phyloP scores from a whole-genome alignment of 2,329 filamentous ascomycete genomes.

The Akanthomyces uredinophilus region DNA sequence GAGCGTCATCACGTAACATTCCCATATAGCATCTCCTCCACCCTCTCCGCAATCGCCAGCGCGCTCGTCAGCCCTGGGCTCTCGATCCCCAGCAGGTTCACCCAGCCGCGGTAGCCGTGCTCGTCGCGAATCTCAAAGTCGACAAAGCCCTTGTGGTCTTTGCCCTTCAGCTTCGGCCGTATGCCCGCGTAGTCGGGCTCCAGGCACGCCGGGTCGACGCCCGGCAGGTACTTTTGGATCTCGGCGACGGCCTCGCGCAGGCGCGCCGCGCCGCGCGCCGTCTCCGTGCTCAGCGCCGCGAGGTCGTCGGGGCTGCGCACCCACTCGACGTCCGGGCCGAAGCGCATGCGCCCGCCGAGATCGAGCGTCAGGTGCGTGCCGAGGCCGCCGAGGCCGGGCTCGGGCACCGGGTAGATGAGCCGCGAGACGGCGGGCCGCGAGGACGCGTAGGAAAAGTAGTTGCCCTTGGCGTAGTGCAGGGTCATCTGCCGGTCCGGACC shows the following conservation, averaged over 20 bases:
- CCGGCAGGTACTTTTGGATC: constrained; percentile 75
- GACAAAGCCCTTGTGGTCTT: constrained; percentile 62
- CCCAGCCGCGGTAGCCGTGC: constrained; percentile 72
- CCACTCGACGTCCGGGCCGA: constrained; percentile 96
- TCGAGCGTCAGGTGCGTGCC: constrained; percentile 94
- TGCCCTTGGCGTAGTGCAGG: constrained; percentile 86
- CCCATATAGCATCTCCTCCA: constrained; percentile 48
- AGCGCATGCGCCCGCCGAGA: constrained; percentile 75
- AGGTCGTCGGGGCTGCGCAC: constrained; percentile 66
- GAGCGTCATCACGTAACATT: background rate
- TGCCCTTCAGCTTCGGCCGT: constrained; percentile 69
- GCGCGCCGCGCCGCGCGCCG: constrained; percentile 45
- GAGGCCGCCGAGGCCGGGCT: constrained; percentile 75
- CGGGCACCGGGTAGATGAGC: constrained; percentile 82
- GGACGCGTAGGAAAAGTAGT: constrained; percentile 81
- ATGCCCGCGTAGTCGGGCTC: constrained; percentile 86
- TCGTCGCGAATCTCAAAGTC: constrained; percentile 81
- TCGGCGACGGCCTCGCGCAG: constrained; percentile 64
- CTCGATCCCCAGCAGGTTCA: constrained; percentile 90
- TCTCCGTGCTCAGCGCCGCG: constrained; percentile 38
- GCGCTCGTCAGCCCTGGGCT: constrained; percentile 85
- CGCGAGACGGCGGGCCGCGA: constrained; percentile 60
- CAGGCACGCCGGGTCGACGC: constrained; percentile 60
- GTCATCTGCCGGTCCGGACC: constrained; percentile 44
- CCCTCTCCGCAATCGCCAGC: constrained; percentile 78